Evolutionary conservation across 2,329 filamentous ascomycete genomes (phyloP).

Genomic region (Fusarium coicis): DNA sequence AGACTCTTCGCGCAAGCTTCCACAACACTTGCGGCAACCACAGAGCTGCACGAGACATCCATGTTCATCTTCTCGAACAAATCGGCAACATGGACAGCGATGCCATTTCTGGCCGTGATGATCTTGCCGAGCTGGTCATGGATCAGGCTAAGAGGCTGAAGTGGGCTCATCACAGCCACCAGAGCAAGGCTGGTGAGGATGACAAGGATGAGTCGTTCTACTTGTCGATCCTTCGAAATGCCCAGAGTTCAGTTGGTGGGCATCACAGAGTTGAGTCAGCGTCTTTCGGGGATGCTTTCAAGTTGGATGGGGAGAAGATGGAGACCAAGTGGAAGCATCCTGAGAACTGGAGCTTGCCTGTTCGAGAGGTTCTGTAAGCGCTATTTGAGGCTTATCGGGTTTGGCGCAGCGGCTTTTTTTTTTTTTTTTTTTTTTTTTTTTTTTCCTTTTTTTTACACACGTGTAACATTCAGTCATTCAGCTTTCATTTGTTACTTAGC

Average conservation of each 20-base stretch:
- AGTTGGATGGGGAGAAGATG: neutral
- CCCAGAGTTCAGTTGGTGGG: neutral
- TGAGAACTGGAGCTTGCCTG: slow-evolving; percentile 3
- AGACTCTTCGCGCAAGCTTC: neutral
- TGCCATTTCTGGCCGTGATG: neutral
- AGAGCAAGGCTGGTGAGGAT: neutral
- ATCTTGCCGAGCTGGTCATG: neutral
- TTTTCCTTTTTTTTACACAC: no score
- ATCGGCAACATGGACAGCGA: neutral
- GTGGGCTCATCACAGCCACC: neutral
- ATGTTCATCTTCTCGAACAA: neutral
- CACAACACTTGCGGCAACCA: neutral
- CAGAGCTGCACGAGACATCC: neutral
- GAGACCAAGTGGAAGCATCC: slow-evolving; percentile 12
- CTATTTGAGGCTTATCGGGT: no score
- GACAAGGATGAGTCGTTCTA: slow-evolving; percentile 4
- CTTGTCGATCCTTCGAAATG: neutral
- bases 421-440: no score
- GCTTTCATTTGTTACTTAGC: neutral
- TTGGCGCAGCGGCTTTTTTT: no score
- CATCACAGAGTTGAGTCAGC: neutral
- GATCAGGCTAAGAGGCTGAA: neutral
- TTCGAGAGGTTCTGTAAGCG: neutral
- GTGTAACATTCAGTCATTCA: neutral
- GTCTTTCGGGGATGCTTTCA: neutral